Conservation (phyloP, 306 rosid species). For the Ochetophila trinervis region DNA sequence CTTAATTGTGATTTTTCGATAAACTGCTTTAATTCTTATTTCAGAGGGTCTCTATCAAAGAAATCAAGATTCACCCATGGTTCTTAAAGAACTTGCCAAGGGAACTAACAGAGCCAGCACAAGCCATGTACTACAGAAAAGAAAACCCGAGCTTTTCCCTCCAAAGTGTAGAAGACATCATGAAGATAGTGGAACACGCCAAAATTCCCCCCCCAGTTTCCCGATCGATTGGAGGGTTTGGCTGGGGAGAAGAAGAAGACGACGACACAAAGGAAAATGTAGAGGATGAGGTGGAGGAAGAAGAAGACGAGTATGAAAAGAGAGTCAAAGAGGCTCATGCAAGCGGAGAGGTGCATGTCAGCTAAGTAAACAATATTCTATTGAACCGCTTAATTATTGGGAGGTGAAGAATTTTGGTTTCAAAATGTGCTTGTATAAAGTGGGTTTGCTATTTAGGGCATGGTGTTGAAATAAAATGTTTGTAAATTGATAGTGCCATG, state of each 20-base stretch:
- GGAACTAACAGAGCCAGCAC: slow-evolving; percentile 77
- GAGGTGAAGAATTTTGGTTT: slow-evolving; percentile 40
- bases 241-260: slow-evolving; percentile 74
- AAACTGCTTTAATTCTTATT: slow-evolving; percentile 26
- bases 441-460: slow-evolving; percentile 35
- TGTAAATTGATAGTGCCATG: slow-evolving; percentile 34
- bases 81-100: slow-evolving; percentile 78
- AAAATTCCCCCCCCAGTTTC: slow-evolving; percentile 51
- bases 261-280: slow-evolving; percentile 40
- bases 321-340: slow-evolving; percentile 73
- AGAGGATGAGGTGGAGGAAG: slow-evolving; percentile 36
- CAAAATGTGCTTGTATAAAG: slow-evolving; percentile 41
- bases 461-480: slow-evolving; percentile 30
- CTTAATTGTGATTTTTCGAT: slow-evolving; percentile 2
- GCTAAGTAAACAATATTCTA: slow-evolving; percentile 16
- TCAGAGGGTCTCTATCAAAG: slow-evolving; percentile 79
- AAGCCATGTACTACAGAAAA: slow-evolving; percentile 61
- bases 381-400: slow-evolving; percentile 13
- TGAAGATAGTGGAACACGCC: slow-evolving; percentile 77
- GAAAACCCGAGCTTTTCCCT: slow-evolving; percentile 77
- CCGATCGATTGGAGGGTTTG: slow-evolving; percentile 57
- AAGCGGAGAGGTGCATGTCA: slow-evolving; percentile 57
- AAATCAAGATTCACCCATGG: slow-evolving; percentile 81
- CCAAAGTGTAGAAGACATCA: slow-evolving; percentile 66
- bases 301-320: slow-evolving; percentile 73